Base-by-base conservation (phyloP, 176 grass and related monocot genomes). In the maize (Zea mays) region DNA sequence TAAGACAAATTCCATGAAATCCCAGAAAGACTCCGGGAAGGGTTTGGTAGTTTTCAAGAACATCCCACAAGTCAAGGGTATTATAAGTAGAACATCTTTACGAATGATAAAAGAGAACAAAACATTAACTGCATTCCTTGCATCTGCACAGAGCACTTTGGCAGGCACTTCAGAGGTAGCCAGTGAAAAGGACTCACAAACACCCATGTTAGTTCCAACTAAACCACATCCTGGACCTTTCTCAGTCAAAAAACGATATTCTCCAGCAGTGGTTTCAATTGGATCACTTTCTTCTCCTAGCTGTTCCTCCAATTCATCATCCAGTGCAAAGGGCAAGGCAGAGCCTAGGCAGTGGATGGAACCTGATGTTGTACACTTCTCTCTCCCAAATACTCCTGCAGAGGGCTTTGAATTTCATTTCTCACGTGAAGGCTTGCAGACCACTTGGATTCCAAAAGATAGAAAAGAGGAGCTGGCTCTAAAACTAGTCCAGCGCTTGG, bases 391-490 rank as follows among this genome's bases (percentile, higher is more conserved):
- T 51, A 77, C 81, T 46, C 73, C 34, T 59, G 81, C 54, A 62
- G 65, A 84, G 21, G 65, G 64, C 52, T 69, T 76, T 47, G 64
- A 76, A 48, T 83, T 83, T 76, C 46, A 21, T 69, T 76, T 83
- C 81, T 83, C 81, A 61, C 52, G 35, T 69, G 73, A 83, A 10
- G 81, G 73, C 39, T 40, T 83, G 52, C 73, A 21, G 51, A 83
- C 81, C 8, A 27, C 72, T 41, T 83, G 81, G 81, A 54, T 76
- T 83, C 72, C 81, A 59, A 83, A 83, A 33, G 64, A 50, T 17
- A 76, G 73, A 73, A 75, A 59, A 76, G 81, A 83, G 42, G 73
- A 83, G 43, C 35, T 83, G 34, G 51, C 81, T 76, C 54, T 83
- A 68, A n/a, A 46, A 20, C 71, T 82, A 57, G 33, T 72, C 14